A percentile compares a stretch with the other conserved stretches of the same genome.
These are phyloP conservation scores for Cladobotryum protrusum DNA, from an alignment of 2,329 filamentous ascomycete genomes.

Conservation along the genomic window DNA sequence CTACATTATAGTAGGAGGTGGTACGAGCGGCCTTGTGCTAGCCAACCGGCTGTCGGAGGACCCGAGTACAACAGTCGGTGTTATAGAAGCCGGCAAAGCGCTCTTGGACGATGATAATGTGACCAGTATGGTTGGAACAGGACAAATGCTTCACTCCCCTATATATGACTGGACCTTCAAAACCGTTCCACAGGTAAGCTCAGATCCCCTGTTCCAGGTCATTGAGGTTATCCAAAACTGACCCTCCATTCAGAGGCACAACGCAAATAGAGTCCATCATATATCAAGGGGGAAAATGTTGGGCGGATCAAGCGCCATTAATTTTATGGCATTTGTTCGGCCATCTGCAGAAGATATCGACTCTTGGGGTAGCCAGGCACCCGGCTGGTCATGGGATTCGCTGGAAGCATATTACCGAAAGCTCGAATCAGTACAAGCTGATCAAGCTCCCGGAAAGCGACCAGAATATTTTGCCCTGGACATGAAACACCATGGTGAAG, in stretches of 20 bases:
- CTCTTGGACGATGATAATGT: neutral
- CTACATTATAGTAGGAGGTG: slow-evolving; percentile 19
- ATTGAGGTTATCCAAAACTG: no score
- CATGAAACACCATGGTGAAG: neutral
- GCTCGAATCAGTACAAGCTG: neutral
- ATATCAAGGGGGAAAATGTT: neutral
- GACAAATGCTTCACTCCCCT: no score
- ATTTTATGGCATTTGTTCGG: neutral
- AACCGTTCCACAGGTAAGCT: no score
- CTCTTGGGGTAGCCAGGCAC: neutral
- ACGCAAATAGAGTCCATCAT: no score
- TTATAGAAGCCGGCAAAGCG: slow-evolving; percentile 30
- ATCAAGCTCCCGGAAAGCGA: neutral
- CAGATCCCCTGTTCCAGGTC: no score
- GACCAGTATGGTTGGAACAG: no score
- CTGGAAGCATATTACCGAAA: neutral
- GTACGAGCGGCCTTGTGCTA: slow-evolving; percentile 32
- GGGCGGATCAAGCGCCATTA: slow-evolving; percentile 3
- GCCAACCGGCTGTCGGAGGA: slow-evolving; percentile 32
- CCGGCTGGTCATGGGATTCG: neutral
- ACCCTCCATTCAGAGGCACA: no score
- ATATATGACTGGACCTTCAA: neutral
- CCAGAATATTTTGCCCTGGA: neutral
- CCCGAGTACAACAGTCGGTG: slow-evolving; percentile 22
- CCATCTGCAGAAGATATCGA: neutral